A percentile compares a stretch with the other conserved stretches of the same genome.
phyloP scores from a whole-genome alignment of 2,329 filamentous ascomycete species.

The Scortechinia acanthostroma region DNA sequence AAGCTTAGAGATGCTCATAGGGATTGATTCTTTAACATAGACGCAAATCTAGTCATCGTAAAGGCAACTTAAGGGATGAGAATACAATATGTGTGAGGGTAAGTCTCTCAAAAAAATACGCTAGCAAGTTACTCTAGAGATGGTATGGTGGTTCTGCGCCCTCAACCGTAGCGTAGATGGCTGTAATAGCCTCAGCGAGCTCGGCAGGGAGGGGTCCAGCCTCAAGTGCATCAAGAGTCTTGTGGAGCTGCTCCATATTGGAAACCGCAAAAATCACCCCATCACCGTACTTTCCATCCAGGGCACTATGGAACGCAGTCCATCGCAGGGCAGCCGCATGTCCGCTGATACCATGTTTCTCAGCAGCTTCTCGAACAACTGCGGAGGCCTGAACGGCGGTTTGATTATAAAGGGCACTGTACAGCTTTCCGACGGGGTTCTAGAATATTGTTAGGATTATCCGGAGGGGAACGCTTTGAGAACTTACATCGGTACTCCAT shows the following conservation, averaged over 20 bases:
- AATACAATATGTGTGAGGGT: too few species aligned
- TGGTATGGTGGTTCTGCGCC: too few species aligned
- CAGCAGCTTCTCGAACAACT: slow-evolving; percentile 12
- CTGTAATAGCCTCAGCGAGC: not conserved
- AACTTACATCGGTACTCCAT: slow-evolving; percentile 7
- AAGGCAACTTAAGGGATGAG: too few species aligned
- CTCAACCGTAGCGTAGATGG: slow-evolving; percentile 7
- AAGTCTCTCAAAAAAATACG: too few species aligned
- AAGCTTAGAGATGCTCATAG: too few species aligned
- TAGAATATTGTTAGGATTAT: slow-evolving; percentile 3
- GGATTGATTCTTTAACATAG: too few species aligned
- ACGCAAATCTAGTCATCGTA: too few species aligned
- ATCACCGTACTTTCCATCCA: slow-evolving; percentile 20
- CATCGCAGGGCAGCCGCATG: slow-evolving; percentile 32
- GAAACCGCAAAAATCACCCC: slow-evolving; percentile 23
- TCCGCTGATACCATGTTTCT: slow-evolving; percentile 22
- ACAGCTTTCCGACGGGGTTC: slow-evolving; percentile 11
- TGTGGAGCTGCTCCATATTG: slow-evolving; percentile 21
- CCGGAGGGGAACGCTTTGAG: not conserved
- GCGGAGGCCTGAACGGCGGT: slow-evolving; percentile 16
- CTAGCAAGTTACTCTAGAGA: too few species aligned
- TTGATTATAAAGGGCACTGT: slow-evolving; percentile 14
- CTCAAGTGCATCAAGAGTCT: slow-evolving; percentile 22
- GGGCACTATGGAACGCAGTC: slow-evolving; percentile 23
- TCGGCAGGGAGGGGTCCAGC: slow-evolving; percentile 26